Percentiles rank a stretch among this genome's conserved stretches.
These are phyloP conservation scores for Rasamsonia emersonii DNA, from an alignment of 2,329 filamentous ascomycete genomes.

Conservation along the genomic window DNA sequence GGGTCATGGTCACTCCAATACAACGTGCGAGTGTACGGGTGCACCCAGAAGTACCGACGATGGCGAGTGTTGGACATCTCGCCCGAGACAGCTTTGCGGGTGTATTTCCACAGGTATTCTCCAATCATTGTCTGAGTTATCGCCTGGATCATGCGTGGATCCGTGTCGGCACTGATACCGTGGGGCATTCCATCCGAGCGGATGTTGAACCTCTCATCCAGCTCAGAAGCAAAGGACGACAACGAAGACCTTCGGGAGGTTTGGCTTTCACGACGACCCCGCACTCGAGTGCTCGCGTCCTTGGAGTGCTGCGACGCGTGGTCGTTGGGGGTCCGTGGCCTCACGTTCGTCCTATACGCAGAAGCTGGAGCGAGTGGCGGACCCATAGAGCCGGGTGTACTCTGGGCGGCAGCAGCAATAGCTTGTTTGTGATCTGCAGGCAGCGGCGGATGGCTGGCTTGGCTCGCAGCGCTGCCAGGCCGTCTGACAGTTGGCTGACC, in stretches of 20 bases:
- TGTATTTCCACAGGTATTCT: slow-evolving; percentile 98
- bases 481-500: slow-evolving; percentile 39
- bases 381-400: slow-evolving; percentile 55
- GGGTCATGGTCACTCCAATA: slow-evolving; percentile 96
- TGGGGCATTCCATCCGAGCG: slow-evolving; percentile 45
- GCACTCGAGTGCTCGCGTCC: not conserved
- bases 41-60: slow-evolving; percentile 96
- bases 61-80: slow-evolving; percentile 86
- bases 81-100: slow-evolving; percentile 80
- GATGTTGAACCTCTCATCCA: slow-evolving; percentile 85
- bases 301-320: slow-evolving; percentile 30
- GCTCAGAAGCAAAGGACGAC: slow-evolving; percentile 89
- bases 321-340: slow-evolving; percentile 55
- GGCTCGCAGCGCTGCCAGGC: slow-evolving; percentile 66
- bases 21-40: slow-evolving; percentile 89
- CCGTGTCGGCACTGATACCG: slow-evolving; percentile 64
- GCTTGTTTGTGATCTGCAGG: slow-evolving; percentile 74
- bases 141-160: slow-evolving; percentile 97
- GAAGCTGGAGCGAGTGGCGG: slow-evolving; percentile 79
- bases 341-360: slow-evolving; percentile 48
- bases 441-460: slow-evolving; percentile 57
- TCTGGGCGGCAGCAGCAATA: slow-evolving; percentile 62
- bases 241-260: slow-evolving; percentile 69
- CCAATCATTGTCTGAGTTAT: slow-evolving; percentile 99
- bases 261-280: slow-evolving; percentile 28